Base-by-base conservation (phyloP, 192 early-diverging fungal species). In the Backusella australiensis region DNA sequence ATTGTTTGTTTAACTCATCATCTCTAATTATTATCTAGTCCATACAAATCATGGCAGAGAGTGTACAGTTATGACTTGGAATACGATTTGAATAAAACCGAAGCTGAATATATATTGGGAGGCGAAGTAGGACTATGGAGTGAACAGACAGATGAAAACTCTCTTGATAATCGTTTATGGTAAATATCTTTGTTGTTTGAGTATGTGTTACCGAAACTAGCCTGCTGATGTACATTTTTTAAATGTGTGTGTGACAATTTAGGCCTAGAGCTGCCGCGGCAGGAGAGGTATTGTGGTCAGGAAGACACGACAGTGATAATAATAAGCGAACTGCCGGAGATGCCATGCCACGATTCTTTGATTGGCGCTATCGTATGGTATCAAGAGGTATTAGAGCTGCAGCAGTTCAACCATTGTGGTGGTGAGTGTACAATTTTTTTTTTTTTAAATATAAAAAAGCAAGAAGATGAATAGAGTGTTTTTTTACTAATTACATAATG, bases 91-190 rank as follows among this genome's bases (percentile, higher is more conserved):
- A 84, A 67, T 4, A 32, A 80, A 9, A 80, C 76, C 14, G 82
- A 94, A 75, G 75, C 78, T 4, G 84, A 89, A 69, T 84, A 80
- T 46, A 88, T 95, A 32, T 75, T 94, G 0, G 94, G 94, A 29
- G 92, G 90, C 4, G 94, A 94, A 75, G 91, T 90, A 0, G 84
- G 88, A 6, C 74, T 95, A 52, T 95, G 93, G 93, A 81, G 89
- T 8, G 93, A 93, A 80, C 90, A 93, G 82, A 81, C 88, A 2
- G 93, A 95, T 77, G 29, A 82, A 49, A 87, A 83, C 17, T 86
- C 87, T 52, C 75, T 93, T 63, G 93, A 94, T 81, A 78, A 69
- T 17, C 85, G 86, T 32, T 78, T 95, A 41, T 95, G 93, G 92
- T 78, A 49, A 78, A 14, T 71, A 12, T 36, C 7, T 23, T 69